Conservation (phyloP, 345 rosid species). For the Orychophragmus violaceus region DNA sequence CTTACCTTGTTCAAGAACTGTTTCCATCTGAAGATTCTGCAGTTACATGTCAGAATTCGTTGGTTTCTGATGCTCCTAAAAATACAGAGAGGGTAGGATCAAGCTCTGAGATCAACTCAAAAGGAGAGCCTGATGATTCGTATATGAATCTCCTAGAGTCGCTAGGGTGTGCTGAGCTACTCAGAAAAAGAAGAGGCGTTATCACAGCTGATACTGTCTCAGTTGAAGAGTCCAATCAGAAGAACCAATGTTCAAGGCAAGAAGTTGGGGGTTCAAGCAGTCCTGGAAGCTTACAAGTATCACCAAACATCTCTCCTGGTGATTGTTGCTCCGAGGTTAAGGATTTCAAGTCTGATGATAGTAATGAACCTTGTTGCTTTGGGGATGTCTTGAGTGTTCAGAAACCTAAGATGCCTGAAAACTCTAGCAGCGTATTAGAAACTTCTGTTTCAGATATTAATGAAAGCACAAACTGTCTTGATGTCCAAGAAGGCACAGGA, state of each 20-base stretch:
- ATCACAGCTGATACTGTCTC: constrained; percentile 26
- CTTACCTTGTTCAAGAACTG: constrained; percentile 15
- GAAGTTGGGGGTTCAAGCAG: constrained; percentile 24
- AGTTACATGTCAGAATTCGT: constrained; percentile 44
- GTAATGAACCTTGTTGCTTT: constrained; percentile 22
- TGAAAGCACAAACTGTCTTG: constrained; percentile 36
- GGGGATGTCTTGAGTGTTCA: constrained; percentile 20
- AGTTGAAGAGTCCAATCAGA: constrained; percentile 19
- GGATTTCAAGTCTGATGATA: constrained; percentile 25
- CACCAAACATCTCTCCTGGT: constrained; percentile 22
- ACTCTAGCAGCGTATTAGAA: constrained; percentile 16
- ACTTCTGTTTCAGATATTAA: constrained; percentile 31
- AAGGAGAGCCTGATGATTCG: constrained; percentile 33
- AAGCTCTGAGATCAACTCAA: constrained; percentile 43
- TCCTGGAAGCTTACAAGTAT: constrained; percentile 28
- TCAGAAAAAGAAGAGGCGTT: constrained; percentile 24
- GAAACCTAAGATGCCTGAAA: constrained; percentile 27
- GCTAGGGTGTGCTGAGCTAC: constrained; percentile 35
- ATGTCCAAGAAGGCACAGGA: constrained; percentile 23
- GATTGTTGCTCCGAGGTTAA: constrained; percentile 32
- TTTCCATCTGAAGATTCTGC: constrained; percentile 56
- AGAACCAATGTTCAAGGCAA: constrained; percentile 7
- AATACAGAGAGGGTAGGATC: constrained; percentile 46
- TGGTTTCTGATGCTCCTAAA: constrained; percentile 36
- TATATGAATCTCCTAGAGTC: constrained; percentile 53